Base-by-base conservation (phyloP, 768 basidiomycete species). In the Lentinula edodes region DNA sequence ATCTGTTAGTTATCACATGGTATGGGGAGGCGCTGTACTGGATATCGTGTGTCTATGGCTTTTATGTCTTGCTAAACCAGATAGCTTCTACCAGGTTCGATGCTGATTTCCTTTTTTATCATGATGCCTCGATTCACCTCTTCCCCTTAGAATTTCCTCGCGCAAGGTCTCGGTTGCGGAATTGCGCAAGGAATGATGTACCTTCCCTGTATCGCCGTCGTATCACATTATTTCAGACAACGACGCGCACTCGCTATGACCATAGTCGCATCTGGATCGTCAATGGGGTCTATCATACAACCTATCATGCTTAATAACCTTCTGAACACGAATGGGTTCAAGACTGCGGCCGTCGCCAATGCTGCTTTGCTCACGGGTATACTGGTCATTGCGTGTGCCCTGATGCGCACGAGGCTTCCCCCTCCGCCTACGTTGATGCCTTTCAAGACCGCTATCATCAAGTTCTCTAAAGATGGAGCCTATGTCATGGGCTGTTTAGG, bases 151-250 rank as follows among this genome's bases (percentile, higher is more conserved):
- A 74, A 78, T 16, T 80, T 85, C 64, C 73, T 87, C 2, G 73
- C 81, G 0, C 84, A 87, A 71, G 83, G 82, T 0, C 69, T 86
- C 6, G 83, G 81, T 0, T 79, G 81, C 74, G 85, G 85, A 0
- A 68, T 84, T 16, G 83, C 83, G 20, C 78, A 80, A 73, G 84
- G 84, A 0, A 63, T 85, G 39, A 74, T 84, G 64, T 85, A 84
- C 66, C 63, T 85, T 1, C 85, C 85, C 0, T 75, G 79, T 7
- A 66, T 84, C 28, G 76, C 80, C 13, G 73, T 84, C n/a, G 74
- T 80, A 6, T 78, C 82, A 3, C 85, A 86, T 61, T 81, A 82
- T 67, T 87, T 84, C 68, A 72, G 74, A 15, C 73, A 66, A 23
- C 73, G 75, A 52, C 72, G 85, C 43, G 78, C 80, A 0, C 62